Conservation (phyloP, 805 yeast species). For the Candida ortonii region DNA sequence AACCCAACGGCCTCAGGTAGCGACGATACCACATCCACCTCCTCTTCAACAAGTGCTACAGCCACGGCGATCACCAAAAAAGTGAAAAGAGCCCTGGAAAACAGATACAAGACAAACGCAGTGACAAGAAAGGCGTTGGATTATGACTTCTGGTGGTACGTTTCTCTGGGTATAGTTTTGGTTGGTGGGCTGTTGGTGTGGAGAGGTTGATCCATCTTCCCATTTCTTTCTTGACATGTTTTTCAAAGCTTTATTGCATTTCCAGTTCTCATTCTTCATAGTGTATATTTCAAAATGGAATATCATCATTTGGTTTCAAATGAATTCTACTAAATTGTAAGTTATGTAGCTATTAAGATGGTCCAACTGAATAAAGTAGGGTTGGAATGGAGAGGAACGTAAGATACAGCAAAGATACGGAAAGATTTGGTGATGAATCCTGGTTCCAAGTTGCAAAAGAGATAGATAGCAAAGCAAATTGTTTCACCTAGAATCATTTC, state of each 20-base stretch:
- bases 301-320: no score
- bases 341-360: no score
- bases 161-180: slow-evolving; percentile 40
- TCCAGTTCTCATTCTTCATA: no score
- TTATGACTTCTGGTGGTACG: slow-evolving; percentile 56
- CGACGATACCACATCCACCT: slow-evolving; percentile 33
- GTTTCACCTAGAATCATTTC: slow-evolving; percentile 36
- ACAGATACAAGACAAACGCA: slow-evolving; percentile 77
- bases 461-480: slow-evolving; percentile 5
- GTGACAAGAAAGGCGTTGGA: slow-evolving; percentile 39
- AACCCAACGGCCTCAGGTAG: slow-evolving; percentile 64
- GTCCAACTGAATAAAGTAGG: no score
- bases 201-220: slow-evolving; percentile 14
- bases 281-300: no score
- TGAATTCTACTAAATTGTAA: no score
- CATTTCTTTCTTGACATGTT: neutral
- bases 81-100: slow-evolving; percentile 74
- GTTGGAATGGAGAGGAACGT: no score
- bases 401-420: no score
- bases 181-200: slow-evolving; percentile 31
- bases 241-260: no score
- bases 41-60: slow-evolving; percentile 32
- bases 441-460: no score
- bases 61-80: slow-evolving; percentile 37
- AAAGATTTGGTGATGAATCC: no score